A percentile compares a stretch with the other conserved stretches of the same genome.
Conservation (phyloP, 2,329 filamentous ascomycete genomes). For the Apiospora rasikravindrae region DNA sequence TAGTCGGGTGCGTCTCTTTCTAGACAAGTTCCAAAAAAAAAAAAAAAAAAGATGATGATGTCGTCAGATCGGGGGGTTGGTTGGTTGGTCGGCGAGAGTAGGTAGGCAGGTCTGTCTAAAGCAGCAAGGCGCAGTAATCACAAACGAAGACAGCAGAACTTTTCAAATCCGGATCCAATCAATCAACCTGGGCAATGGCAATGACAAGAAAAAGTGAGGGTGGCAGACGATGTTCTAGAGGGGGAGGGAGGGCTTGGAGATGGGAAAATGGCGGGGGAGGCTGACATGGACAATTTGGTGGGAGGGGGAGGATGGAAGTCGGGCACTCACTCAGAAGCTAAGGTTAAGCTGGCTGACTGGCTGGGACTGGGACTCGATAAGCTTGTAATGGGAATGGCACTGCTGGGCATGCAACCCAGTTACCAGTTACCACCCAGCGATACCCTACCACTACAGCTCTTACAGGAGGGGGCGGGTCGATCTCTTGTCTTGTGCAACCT, state of each 20-base stretch:
- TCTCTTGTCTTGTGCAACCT: slow-evolving; percentile 10
- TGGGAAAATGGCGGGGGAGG: slow-evolving; percentile 5
- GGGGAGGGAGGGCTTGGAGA: neutral
- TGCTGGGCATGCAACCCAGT: neutral
- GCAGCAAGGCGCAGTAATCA: neutral
- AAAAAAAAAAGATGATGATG: neutral
- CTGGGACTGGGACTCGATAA: neutral
- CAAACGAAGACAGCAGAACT: neutral
- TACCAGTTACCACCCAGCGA: no score
- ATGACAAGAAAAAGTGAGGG: slow-evolving; percentile 13
- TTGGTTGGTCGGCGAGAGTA: neutral
- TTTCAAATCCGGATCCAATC: neutral
- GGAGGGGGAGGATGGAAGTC: neutral
- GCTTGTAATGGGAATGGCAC: neutral
- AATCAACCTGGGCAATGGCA: neutral
- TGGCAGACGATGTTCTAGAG: neutral
- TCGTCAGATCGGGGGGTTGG: neutral
- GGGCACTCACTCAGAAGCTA: neutral
- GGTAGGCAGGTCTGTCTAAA: neutral
- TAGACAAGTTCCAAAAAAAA: neutral
- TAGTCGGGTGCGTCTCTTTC: neutral
- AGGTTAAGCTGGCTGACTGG: neutral
- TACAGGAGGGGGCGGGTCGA: slow-evolving; percentile 9
- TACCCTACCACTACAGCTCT: neutral
- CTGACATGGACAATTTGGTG: neutral